phyloP scores from a whole-genome alignment of 1,284 basidiomycete genomes.

The Ustilago bromivora region DNA sequence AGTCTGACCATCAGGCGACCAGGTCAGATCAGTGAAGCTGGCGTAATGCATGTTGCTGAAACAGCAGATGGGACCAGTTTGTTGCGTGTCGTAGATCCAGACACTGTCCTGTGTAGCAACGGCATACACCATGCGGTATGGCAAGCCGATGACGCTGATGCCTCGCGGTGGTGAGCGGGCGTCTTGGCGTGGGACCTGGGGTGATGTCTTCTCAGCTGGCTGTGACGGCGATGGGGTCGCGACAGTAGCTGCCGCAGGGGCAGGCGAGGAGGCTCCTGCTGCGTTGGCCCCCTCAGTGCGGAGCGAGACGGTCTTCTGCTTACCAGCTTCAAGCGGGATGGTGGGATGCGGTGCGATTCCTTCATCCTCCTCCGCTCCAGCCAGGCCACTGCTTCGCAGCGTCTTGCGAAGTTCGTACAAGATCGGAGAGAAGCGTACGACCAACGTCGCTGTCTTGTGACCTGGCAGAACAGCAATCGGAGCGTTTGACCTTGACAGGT shows the following conservation, averaged over 20 bases:
- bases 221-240: constrained; percentile 28
- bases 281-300: constrained; percentile 17
- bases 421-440: constrained; percentile 91
- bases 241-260: constrained; percentile 7
- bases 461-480: constrained; percentile 95
- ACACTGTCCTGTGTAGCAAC: constrained; percentile 97
- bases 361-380: constrained; percentile 23
- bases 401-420: constrained; percentile 83
- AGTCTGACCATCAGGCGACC: constrained; percentile 95
- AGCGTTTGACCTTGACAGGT: constrained; percentile 77
- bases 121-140: constrained; percentile 94
- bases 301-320: constrained; percentile 73
- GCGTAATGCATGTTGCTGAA: constrained; percentile 96
- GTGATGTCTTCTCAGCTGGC: constrained; percentile 15
- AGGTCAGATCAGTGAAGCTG: constrained; percentile 95
- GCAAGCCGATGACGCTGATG: constrained; percentile 82
- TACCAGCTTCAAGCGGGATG: constrained; percentile 80
- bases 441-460: constrained; percentile 93
- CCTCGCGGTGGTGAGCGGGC: constrained; percentile 41
- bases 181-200: constrained; percentile 16
- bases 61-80: constrained; percentile 89
- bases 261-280: constrained; percentile 20
- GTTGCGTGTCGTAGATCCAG: constrained; percentile 96
- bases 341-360: constrained; percentile 58
- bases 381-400: constrained; percentile 3